Evolutionary conservation across 371 early-diverging fungal genomes (phyloP).

Genomic region (Mucor piriformis): DNA sequence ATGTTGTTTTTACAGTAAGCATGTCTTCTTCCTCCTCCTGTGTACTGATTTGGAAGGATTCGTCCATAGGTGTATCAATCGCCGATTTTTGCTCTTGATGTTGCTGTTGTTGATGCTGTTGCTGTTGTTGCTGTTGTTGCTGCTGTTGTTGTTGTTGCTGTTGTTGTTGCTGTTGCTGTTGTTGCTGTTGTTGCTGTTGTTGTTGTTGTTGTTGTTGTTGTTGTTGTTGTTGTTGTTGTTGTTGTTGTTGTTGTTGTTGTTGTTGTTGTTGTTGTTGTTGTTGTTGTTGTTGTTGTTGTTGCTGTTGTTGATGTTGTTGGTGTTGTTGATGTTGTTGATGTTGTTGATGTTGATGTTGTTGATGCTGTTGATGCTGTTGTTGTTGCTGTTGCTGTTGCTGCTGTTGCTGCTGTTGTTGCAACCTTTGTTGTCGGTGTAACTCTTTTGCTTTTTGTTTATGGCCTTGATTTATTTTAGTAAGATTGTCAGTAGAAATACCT

Average conservation of each 20-base stretch:
- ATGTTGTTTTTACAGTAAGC: background rate
- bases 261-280: background rate
- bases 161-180: background rate
- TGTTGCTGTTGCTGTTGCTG: background rate
- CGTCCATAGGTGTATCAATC: slow-evolving; percentile 5
- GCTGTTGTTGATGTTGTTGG: slow-evolving; percentile 19
- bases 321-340: slow-evolving; percentile 29
- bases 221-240: slow-evolving; percentile 8
- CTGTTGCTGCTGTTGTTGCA: background rate
- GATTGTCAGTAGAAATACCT: slow-evolving; percentile 25
- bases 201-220: too few relatives aligned
- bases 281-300: slow-evolving; percentile 15
- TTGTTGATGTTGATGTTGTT: slow-evolving; percentile 10
- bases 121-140: slow-evolving; percentile 10
- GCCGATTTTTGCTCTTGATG: background rate
- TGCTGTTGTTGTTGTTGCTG: too few relatives aligned
- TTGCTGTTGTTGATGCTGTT: slow-evolving; percentile 8
- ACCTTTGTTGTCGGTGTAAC: background rate
- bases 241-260: slow-evolving; percentile 1
- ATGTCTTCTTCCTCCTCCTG: slow-evolving; percentile 7
- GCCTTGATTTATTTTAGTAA: slow-evolving; percentile 15
- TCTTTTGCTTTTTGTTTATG: background rate
- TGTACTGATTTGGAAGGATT: slow-evolving; percentile 1
- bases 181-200: background rate
- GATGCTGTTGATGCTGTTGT: background rate